Conservation (phyloP, 1,284 basidiomycete species). For the Melampsora medusae region DNA sequence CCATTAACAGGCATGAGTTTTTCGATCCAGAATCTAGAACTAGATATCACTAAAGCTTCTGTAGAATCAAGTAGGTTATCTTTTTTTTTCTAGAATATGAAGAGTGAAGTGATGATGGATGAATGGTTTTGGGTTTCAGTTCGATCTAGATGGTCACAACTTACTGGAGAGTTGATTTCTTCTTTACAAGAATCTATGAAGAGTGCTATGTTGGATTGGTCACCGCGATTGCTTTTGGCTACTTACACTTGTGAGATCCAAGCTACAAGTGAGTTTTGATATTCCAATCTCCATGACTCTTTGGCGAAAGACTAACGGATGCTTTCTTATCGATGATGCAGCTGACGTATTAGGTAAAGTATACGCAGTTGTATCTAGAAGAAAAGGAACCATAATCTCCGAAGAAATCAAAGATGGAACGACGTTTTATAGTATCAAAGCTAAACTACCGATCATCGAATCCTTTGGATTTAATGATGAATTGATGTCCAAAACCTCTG, state of each 20-base stretch:
- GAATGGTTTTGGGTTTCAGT: constrained; percentile 56
- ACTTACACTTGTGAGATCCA: constrained; percentile 99
- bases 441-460: constrained; percentile 91
- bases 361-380: constrained; percentile 86
- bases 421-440: constrained; percentile 85
- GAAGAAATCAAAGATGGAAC: constrained; percentile 99
- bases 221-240: constrained; percentile 89
- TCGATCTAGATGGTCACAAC: constrained; percentile 67
- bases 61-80: constrained; percentile 60
- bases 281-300: not conserved
- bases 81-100: not conserved
- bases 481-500: constrained; percentile 91
- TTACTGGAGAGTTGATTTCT: constrained; percentile 84
- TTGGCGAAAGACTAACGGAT: not conserved
- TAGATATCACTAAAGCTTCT: constrained; percentile 61
- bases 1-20: constrained; percentile 91
- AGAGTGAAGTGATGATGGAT: not conserved
- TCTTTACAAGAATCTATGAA: constrained; percentile 83
- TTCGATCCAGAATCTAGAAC: constrained; percentile 73
- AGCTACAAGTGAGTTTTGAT: constrained; percentile 76
- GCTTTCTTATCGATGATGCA: constrained; percentile 53
- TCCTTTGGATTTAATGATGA: constrained; percentile 97
- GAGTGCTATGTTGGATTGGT: constrained; percentile 90
- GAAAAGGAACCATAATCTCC: constrained; percentile 84
- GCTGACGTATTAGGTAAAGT: constrained; percentile 97